Base-by-base conservation (phyloP, 83 land plant species). In the Picea engelmannii region DNA sequence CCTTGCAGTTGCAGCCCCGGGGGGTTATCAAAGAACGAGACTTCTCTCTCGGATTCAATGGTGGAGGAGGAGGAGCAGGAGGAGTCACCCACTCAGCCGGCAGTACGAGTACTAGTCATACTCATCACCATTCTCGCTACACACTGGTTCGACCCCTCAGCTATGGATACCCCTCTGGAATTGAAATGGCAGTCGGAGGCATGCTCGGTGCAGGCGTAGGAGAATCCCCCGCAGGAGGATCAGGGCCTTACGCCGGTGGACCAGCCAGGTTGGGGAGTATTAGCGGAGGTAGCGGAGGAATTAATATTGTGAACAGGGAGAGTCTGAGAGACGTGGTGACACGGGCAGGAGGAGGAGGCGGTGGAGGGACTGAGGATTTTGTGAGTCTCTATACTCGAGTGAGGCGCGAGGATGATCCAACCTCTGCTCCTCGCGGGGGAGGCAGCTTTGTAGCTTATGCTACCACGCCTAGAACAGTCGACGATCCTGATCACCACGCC, bases 41-140 rank as follows among this genome's bases (percentile, higher is more conserved):
- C 24, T 73, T 73, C 58, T 73, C 76, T 73, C 76, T 73, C 2
- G 76, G 76, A 73, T 73, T 73, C 76, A 73, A 73, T 73, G 76
- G 76, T 71, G 76, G 76, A 7, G 76, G 76, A 7, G 24, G 76
- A 1, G 75, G n/a, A 40, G 49, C n/a, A 17, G 21, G 74, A 17
- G 47, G 74, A 38, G 74, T 40, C n/a, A 44, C 21, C 11, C 76
- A 23, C n/a, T 23, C 5, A 73, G 25, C 23, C 4, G 55, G 2
- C 76, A 40, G 15, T 52, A 70, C 75, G 42, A 70, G 4, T 38
- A 70, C 74, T 40, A 69, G 58, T 2, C 58, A 55, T 55, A 12
- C 58, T 17, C 47, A 35, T 1, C 24, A 44, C 58, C 47, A 17
- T 38, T 12, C 25, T 4, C 55, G 76, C 6, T 73, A 73, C 24